Percentiles rank a stretch among this genome's conserved stretches.
phyloP scores from a whole-genome alignment of 2,329 filamentous ascomycete species.

The Aureobasidium sp. region DNA sequence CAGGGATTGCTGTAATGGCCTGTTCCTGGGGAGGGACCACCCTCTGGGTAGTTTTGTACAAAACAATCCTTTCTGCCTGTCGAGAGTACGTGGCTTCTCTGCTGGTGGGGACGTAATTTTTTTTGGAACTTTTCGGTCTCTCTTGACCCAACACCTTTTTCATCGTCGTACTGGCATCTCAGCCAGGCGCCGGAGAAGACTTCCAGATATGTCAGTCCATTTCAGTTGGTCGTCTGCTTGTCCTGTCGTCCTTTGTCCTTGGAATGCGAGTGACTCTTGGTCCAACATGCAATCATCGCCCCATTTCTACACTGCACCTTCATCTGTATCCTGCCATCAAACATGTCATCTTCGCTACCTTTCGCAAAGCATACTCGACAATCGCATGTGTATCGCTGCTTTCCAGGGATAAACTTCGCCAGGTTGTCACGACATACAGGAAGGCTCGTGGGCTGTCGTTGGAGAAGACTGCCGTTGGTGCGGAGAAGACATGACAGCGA shows the following conservation, averaged over 20 bases:
- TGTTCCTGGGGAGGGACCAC: not conserved
- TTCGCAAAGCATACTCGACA: not conserved
- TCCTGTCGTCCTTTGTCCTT: not conserved
- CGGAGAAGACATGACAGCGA: not conserved
- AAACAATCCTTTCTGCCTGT: not conserved
- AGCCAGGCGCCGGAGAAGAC: not conserved
- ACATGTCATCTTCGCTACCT: too few relatives aligned
- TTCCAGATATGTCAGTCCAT: not conserved
- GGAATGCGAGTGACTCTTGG: too few relatives aligned
- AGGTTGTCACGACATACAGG: not conserved
- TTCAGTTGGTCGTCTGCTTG: not conserved
- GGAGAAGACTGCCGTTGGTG: not conserved
- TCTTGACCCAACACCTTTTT: not conserved
- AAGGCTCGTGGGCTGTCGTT: not conserved
- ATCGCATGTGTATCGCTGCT: not conserved
- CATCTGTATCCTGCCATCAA: not conserved
- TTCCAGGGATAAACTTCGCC: not conserved
- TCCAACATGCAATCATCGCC: not conserved
- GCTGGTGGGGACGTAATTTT: not conserved
- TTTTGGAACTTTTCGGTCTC: not conserved
- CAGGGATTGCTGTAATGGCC: not conserved
- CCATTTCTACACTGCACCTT: not conserved
- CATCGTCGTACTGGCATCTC: not conserved
- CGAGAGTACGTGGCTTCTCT: not conserved
- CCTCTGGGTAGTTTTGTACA: not conserved